Evolutionary conservation across 371 early-diverging fungal species (phyloP), one percentile per base, ranked within the genome.

Genomic region (Mucor piriformis): DNA sequence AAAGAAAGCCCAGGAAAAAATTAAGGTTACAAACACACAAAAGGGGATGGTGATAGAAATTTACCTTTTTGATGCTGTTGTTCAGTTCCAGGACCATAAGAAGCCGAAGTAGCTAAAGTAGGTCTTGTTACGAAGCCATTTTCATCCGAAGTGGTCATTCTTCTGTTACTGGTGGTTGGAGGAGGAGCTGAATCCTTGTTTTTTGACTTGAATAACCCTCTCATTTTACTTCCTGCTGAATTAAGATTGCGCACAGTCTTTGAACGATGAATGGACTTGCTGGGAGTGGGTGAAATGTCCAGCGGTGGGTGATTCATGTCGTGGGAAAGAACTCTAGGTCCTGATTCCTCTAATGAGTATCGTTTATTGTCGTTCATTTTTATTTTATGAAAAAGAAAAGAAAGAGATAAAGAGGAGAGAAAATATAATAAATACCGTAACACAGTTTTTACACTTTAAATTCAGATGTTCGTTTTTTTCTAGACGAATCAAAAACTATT

Each of bases 241-340:
- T 54, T 54, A 12, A 64, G 51, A 58, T 69, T 69, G 42, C 69
- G 69, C 33, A 69, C 69, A 34, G 69, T 69, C 18, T 69, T 69
- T 51, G 69, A 69, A 23, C 69, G 65, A 21, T 61, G 57, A 18
- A 69, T 50, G n/a, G 59, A 57, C 33, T 52, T 68, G 11, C 64
- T 60, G 15, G 57, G 40, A 7, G 52, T 42, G 6, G 57, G 49
- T 11, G 63, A 54, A 43, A 59, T 50, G 20, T 55, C 65, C 32
- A 37, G 32, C n/a, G 15, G 27, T 37, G 21, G 43, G 7, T 16
- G 8, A 43, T 21, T 46, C 12, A 12, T 49, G n/a, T 54, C 57
- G 44, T 67, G 67, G 13, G 18, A 16, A 24, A 62, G 64, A 12
- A 59, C 50, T 49, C 58, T 54, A 25, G 64, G 64, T 43, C 29